These are phyloP conservation scores for Cardamine chenopodiifolia DNA, from an alignment of 345 rosid species.

Conservation along the genomic window DNA sequence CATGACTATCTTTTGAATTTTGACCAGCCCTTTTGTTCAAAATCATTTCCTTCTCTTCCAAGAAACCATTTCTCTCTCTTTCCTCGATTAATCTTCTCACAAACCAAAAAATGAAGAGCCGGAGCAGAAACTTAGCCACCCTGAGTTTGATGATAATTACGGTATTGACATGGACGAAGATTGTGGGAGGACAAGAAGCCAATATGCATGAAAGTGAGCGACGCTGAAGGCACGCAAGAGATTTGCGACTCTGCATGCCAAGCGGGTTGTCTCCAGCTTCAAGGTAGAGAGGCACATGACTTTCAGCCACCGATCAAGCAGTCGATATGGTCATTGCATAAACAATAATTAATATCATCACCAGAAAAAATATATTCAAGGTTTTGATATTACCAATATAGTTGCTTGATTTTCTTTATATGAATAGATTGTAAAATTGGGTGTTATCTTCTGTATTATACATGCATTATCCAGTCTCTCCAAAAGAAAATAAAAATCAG, in stretches of 20 bases:
- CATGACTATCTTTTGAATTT: slow-evolving; percentile 21
- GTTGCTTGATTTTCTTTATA: neutral
- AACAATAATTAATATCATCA: neutral
- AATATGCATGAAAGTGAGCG: slow-evolving; percentile 38
- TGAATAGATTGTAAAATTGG: neutral
- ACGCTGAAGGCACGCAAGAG: slow-evolving; percentile 21
- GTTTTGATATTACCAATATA: slow-evolving; percentile 2
- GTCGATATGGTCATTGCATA: slow-evolving; percentile 34
- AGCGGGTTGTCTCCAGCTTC: slow-evolving; percentile 37
- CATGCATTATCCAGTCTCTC: neutral
- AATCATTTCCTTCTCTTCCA: neutral
- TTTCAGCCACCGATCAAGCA: slow-evolving; percentile 31
- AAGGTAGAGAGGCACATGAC: slow-evolving; percentile 43
- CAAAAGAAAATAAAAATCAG: neutral
- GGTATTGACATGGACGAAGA: slow-evolving; percentile 14
- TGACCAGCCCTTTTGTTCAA: slow-evolving; percentile 29
- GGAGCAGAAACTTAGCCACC: slow-evolving; percentile 14
- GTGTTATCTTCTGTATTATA: neutral
- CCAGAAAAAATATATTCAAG: neutral
- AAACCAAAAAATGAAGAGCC: slow-evolving; percentile 27
- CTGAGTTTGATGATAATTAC: slow-evolving; percentile 37
- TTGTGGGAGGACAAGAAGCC: slow-evolving; percentile 39
- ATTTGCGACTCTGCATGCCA: slow-evolving; percentile 24
- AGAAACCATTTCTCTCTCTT: slow-evolving; percentile 14
- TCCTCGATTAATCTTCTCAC: neutral